phyloP scores from a whole-genome alignment of 345 rosid species.

The Hibiscus syriacus region DNA sequence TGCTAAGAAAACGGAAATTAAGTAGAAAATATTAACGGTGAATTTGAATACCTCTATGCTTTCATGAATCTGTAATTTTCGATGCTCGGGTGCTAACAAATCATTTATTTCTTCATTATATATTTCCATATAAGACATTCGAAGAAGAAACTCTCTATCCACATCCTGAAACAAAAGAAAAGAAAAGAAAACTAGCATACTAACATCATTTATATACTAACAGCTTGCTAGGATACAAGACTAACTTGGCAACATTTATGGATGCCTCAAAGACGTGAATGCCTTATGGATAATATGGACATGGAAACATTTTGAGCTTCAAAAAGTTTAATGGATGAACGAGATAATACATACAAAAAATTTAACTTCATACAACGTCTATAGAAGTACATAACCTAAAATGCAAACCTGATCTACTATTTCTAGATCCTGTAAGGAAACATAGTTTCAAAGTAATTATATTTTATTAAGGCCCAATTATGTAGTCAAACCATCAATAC shows the following conservation, averaged over 20 bases:
- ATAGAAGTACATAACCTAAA: not conserved
- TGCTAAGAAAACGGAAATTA: not conserved
- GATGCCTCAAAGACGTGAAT: not conserved
- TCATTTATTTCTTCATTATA: constrained; percentile 95
- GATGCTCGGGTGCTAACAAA: constrained; percentile 82
- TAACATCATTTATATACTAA: too few relatives aligned
- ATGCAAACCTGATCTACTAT: not conserved
- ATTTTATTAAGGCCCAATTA: not conserved
- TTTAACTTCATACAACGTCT: not conserved
- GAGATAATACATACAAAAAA: not conserved
- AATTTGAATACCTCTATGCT: constrained; percentile 52
- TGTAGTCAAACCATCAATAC: not conserved
- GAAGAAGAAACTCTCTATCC: constrained; percentile 78
- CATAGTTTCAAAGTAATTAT: not conserved
- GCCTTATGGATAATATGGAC: not conserved
- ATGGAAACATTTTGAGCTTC: not conserved
- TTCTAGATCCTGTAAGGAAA: not conserved
- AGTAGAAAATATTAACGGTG: not conserved
- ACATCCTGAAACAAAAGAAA: constrained; percentile 38
- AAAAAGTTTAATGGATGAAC: not conserved
- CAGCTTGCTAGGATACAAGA: not conserved
- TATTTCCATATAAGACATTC: constrained; percentile 95
- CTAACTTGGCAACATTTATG: not conserved
- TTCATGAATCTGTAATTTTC: constrained; percentile 91
- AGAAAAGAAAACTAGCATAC: too few relatives aligned